Conservation (phyloP, 129 eudicot species). For the Deinandra increscens region DNA sequence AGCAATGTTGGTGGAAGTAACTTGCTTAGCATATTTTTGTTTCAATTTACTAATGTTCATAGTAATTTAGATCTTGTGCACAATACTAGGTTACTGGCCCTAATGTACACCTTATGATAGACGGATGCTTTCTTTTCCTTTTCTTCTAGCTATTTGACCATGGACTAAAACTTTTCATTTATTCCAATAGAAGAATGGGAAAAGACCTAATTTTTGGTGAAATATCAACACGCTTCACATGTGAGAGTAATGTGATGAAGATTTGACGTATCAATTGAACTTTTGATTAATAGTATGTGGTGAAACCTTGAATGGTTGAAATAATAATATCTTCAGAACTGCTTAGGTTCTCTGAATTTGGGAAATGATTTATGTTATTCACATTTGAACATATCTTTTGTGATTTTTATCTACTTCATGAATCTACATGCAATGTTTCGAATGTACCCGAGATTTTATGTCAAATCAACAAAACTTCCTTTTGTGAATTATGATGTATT, state of each 20-base stretch:
- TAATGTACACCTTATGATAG: neutral
- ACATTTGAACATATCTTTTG: neutral
- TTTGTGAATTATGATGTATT: constrained; percentile 10
- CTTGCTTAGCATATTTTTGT: neutral
- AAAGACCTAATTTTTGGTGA: neutral
- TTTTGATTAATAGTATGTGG: neutral
- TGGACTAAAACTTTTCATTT: neutral
- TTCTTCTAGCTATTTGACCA: constrained; percentile 3
- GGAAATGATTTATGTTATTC: constrained; percentile 14
- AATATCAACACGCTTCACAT: neutral
- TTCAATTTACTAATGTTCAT: neutral
- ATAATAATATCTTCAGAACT: constrained; percentile 11
- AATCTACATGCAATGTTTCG: neutral
- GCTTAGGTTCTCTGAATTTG: neutral
- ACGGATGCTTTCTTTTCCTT: neutral
- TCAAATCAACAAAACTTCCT: constrained; percentile 6
- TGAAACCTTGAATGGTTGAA: constrained; percentile 17
- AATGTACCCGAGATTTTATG: constrained; percentile 8
- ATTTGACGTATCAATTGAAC: neutral
- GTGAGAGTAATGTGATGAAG: constrained; percentile 1
- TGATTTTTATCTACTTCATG: constrained; percentile 2
- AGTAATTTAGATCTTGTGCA: neutral
- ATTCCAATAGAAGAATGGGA: constrained; percentile 1
- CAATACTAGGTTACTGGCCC: neutral
- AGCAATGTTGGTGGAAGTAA: neutral